Conservation (phyloP, 805 yeast species). For the Nakazawaea anatomiae region DNA sequence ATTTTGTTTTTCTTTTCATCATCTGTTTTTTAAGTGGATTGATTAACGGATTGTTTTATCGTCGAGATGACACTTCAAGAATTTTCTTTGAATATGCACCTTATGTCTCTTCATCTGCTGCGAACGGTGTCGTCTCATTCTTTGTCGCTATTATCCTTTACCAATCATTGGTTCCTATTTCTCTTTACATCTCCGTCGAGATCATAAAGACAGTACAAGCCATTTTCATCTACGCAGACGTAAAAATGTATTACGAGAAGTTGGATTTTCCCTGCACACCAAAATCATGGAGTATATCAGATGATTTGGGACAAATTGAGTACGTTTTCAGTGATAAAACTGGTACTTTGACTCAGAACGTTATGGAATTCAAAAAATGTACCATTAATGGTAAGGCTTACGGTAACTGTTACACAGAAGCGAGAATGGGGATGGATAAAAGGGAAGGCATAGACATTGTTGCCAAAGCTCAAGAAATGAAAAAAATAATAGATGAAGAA, state of each 20-base stretch:
- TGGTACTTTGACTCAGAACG: conserved; percentile 78
- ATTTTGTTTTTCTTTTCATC: conserved; percentile 57
- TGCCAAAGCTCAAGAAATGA: conserved; percentile 48
- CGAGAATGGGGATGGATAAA: conserved; percentile 70
- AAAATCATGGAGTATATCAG: conserved; percentile 80
- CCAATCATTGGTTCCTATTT: conserved; percentile 78
- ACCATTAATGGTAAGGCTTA: conserved; percentile 68
- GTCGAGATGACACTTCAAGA: conserved; percentile 41
- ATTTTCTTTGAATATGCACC: conserved; percentile 66
- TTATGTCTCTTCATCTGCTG: conserved; percentile 57
- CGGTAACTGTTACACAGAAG: conserved; percentile 81
- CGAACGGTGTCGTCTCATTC: conserved; percentile 65
- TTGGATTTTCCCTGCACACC: conserved; percentile 81
- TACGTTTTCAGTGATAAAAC: conserved; percentile 82
- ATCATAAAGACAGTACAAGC: conserved; percentile 81
- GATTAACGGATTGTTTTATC: conserved; percentile 64
- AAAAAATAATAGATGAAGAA: conserved; percentile 50
- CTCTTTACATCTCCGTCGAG: conserved; percentile 76
- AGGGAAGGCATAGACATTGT: conserved; percentile 75
- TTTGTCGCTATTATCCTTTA: conserved; percentile 73
- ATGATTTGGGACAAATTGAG: conserved; percentile 82
- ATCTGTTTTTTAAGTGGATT: conserved; percentile 67
- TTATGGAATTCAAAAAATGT: conserved; percentile 82
- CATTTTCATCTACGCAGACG: conserved; percentile 71
- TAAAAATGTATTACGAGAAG: conserved; percentile 58